These are phyloP conservation scores for Carallia pectinifolia DNA, from an alignment of 345 rosid species.

Conservation along the genomic window DNA sequence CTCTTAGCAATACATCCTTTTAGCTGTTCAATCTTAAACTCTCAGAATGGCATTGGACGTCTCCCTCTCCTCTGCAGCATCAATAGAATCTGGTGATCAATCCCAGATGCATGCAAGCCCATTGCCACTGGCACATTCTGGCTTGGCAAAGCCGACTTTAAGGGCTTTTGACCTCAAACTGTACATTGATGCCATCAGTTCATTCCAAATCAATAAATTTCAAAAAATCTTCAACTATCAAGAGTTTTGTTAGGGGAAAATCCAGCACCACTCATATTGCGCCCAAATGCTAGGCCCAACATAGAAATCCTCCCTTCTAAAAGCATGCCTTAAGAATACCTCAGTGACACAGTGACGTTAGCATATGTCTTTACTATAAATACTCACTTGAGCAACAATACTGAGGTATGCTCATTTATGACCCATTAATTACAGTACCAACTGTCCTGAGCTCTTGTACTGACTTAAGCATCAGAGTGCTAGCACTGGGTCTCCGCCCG, in stretches of 20 bases:
- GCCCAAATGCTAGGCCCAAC: too few species aligned
- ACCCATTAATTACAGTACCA: too few species aligned
- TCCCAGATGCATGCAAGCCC: constrained; percentile 85
- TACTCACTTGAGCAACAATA: too few species aligned
- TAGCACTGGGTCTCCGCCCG: too few species aligned
- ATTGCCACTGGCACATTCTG: constrained; percentile 57
- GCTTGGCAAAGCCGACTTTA: constrained; percentile 82
- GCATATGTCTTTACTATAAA: too few species aligned
- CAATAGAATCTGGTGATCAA: constrained; percentile 92
- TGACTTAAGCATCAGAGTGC: too few species aligned
- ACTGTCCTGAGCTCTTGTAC: too few species aligned
- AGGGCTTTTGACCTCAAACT: constrained; percentile 94
- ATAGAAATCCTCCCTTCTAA: too few species aligned
- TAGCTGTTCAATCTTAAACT: constrained; percentile 84
- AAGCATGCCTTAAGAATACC: too few species aligned
- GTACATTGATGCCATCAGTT: constrained; percentile 91
- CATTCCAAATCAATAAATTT: constrained; percentile 79
- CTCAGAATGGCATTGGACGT: constrained; percentile 80
- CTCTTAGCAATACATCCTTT: constrained; percentile 97
- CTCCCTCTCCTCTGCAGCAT: constrained; percentile 96
- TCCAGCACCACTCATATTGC: too few species aligned
- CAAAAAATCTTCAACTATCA: constrained; percentile 84
- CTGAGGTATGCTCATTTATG: too few species aligned
- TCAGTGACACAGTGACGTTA: too few species aligned
- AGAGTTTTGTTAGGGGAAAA: not conserved